A percentile compares a stretch with the other conserved stretches of the same genome.
These are phyloP conservation scores for Imleria badia DNA, from an alignment of 768 basidiomycete genomes.

Conservation along the genomic window DNA sequence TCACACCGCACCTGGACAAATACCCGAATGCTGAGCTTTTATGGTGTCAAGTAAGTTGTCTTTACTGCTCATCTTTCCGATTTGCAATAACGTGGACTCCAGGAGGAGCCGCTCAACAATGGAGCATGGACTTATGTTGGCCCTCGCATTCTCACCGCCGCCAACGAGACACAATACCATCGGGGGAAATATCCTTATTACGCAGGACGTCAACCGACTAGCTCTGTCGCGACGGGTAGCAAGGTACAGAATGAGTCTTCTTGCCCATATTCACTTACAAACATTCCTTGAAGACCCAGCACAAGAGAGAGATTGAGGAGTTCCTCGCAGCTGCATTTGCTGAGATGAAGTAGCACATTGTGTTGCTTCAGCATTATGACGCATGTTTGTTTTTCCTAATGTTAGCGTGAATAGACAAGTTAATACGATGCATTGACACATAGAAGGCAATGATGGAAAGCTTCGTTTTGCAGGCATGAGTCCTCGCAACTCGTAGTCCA, in stretches of 20 bases:
- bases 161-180: slow-evolving; percentile 86
- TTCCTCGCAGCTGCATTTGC: slow-evolving; percentile 66
- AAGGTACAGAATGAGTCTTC: slow-evolving; percentile 52
- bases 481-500: neutral
- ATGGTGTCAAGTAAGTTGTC: slow-evolving; percentile 74
- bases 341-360: slow-evolving; percentile 12
- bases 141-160: slow-evolving; percentile 91
- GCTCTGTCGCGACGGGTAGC: slow-evolving; percentile 90
- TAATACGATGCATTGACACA: neutral
- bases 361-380: neutral
- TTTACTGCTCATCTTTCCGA: neutral
- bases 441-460: neutral
- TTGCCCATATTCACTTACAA: neutral
- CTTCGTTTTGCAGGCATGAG: neutral
- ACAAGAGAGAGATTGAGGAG: slow-evolving; percentile 88
- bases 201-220: slow-evolving; percentile 89
- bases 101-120: slow-evolving; percentile 96
- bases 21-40: slow-evolving; percentile 93
- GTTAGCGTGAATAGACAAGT: slow-evolving; percentile 6
- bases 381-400: neutral
- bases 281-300: slow-evolving; percentile 50
- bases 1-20: slow-evolving; percentile 92
- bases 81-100: slow-evolving; percentile 10
- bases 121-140: slow-evolving; percentile 97
- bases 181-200: slow-evolving; percentile 88